Percentiles rank a stretch among this genome's conserved stretches.
Evolutionary conservation across 2,329 filamentous ascomycete genomes (phyloP).

Genomic region (Myriosclerotinia duriaeana): DNA sequence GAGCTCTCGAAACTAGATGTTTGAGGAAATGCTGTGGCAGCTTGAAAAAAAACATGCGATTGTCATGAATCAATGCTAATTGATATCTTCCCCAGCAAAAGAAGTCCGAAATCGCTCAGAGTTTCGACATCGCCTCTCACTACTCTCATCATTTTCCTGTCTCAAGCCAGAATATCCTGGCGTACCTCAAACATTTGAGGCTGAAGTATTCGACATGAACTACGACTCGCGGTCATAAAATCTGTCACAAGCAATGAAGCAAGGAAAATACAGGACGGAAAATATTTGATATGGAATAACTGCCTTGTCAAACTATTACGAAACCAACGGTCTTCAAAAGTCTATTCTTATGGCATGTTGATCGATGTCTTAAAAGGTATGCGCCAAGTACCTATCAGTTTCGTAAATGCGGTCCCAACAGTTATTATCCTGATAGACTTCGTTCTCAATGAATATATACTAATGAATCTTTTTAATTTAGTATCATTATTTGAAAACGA

Average conservation of each 20-base stretch:
- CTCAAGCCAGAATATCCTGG: slow-evolving; percentile 9
- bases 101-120: neutral
- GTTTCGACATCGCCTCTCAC: slow-evolving; percentile 15
- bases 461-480: slow-evolving; percentile 16
- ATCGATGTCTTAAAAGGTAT: slow-evolving; percentile 24
- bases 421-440: neutral
- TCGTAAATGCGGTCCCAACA: neutral
- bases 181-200: slow-evolving; percentile 22
- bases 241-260: slow-evolving; percentile 17
- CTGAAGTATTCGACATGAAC: slow-evolving; percentile 24
- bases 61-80: slow-evolving; percentile 21
- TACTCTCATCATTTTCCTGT: slow-evolving; percentile 1
- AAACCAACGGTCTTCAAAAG: neutral
- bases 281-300: slow-evolving; percentile 6
- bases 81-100: neutral
- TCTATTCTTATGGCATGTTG: slow-evolving; percentile 15
- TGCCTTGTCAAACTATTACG: slow-evolving; percentile 9
- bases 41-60: slow-evolving; percentile 14
- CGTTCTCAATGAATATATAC: slow-evolving; percentile 7
- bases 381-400: slow-evolving; percentile 9
- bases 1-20: slow-evolving; percentile 12
- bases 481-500: slow-evolving; percentile 14
- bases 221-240: slow-evolving; percentile 15
- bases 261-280: slow-evolving; percentile 14
- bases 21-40: neutral